Evolutionary conservation across 768 basidiomycete species (phyloP).

Genomic region (Hypsizygus marmoreus): DNA sequence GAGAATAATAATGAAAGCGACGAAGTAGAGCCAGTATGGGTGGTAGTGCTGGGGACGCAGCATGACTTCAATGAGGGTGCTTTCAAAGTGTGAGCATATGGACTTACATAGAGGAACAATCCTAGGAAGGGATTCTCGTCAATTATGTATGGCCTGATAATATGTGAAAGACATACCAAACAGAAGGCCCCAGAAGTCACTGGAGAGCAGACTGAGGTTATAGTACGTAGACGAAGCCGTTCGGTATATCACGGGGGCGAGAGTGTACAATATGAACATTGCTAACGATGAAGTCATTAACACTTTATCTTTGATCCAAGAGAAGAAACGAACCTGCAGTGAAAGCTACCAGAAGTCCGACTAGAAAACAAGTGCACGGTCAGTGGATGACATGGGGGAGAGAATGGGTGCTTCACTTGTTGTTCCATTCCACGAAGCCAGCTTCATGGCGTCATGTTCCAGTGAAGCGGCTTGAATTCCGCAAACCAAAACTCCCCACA

Average conservation of each 20-base stretch:
- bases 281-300: conserved; percentile 43
- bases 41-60: conserved; percentile 64
- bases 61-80: not conserved
- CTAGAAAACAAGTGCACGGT: conserved; percentile 22
- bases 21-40: conserved; percentile 90
- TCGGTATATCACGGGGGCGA: conserved; percentile 84
- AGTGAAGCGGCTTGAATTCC: conserved; percentile 75
- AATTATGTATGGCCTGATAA: conserved; percentile 8
- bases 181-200: conserved; percentile 85
- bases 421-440: conserved; percentile 70
- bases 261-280: conserved; percentile 84
- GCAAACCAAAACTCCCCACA: conserved; percentile 83
- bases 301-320: too few relatives aligned
- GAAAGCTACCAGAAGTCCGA: conserved; percentile 46
- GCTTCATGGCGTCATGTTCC: conserved; percentile 68
- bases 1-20: conserved; percentile 72
- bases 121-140: conserved; percentile 29
- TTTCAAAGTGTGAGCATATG: not conserved
- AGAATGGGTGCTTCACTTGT: conserved; percentile 51
- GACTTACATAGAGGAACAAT: conserved; percentile 50
- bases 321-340: conserved; percentile 32
- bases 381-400: conserved; percentile 1
- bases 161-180: conserved; percentile 49
- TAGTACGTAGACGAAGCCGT: conserved; percentile 85
- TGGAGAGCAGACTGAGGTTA: conserved; percentile 83